Percentiles rank a stretch among this genome's conserved stretches.
These are phyloP conservation scores for Arachis hypogaea DNA, from an alignment of 306 rosid genomes.

Conservation along the genomic window DNA sequence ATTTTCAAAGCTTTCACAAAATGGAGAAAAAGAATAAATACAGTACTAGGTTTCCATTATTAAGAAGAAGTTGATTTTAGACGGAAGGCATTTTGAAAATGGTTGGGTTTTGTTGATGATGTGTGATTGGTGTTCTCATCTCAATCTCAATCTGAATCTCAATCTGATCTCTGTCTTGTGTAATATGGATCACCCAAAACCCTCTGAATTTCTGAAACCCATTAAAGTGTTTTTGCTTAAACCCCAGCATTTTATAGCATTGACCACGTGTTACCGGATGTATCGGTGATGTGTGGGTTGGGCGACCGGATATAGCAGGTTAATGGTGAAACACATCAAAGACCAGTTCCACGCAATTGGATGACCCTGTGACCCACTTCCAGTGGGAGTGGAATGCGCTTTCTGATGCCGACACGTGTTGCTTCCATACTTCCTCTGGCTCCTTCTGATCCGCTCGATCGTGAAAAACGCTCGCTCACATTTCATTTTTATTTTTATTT, in stretches of 20 bases:
- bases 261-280: constrained; percentile 66
- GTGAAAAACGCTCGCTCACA: constrained; percentile 74
- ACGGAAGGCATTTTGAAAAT: constrained; percentile 41
- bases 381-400: not conserved
- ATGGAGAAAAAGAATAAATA: not conserved
- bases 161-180: too few relatives aligned
- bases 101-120: constrained; percentile 5
- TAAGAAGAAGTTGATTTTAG: constrained; percentile 24
- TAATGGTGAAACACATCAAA: constrained; percentile 50
- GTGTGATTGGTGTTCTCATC: constrained; percentile 12
- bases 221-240: constrained; percentile 58
- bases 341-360: constrained; percentile 76
- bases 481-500: not conserved
- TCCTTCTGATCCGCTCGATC: constrained; percentile 64
- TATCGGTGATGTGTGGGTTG: constrained; percentile 44
- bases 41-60: constrained; percentile 7
- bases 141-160: not conserved
- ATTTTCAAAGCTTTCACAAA: constrained; percentile 33
- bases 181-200: constrained; percentile 46
- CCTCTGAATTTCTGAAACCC: constrained; percentile 88
- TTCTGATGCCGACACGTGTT: constrained; percentile 60
- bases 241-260: constrained; percentile 83
- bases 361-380: constrained; percentile 57
- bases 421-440: constrained; percentile 36
- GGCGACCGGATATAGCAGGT: constrained; percentile 62